Percentiles rank a stretch among this genome's conserved stretches.
Conservation (phyloP, 495 filamentous ascomycete species). For the Podospora australis region DNA sequence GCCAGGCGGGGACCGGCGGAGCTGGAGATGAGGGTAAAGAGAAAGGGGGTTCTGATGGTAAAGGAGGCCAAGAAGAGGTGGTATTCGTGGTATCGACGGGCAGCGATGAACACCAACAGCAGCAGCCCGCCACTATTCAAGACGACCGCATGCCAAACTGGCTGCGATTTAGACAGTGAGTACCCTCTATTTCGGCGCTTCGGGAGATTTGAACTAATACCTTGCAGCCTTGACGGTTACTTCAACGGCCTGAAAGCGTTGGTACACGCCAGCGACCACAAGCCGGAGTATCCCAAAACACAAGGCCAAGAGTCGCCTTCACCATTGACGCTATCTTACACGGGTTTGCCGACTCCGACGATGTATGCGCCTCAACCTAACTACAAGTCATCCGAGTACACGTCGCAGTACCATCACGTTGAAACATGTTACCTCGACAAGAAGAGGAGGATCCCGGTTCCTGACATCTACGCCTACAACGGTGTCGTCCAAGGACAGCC, state of each 20-base stretch:
- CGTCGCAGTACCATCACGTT: conserved; percentile 53
- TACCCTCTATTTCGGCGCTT: background rate
- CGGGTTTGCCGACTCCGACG: conserved; percentile 45
- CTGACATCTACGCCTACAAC: conserved; percentile 58
- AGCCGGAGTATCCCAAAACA: conserved; percentile 65
- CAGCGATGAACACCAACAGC: background rate
- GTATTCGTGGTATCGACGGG: background rate
- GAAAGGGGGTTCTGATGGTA: background rate
- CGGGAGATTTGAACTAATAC: background rate
- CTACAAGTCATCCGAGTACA: conserved; percentile 55
- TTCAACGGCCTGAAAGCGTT: conserved; percentile 69
- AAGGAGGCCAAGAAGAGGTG: too few species aligned
- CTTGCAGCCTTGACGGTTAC: conserved; percentile 58
- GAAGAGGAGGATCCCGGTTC: conserved; percentile 53
- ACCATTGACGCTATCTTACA: conserved; percentile 26
- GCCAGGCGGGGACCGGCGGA: background rate
- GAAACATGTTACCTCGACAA: conserved; percentile 70
- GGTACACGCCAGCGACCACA: conserved; percentile 54
- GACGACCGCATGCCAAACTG: conserved; percentile 26
- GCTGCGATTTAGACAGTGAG: conserved; percentile 40
- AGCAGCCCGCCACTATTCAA: too few species aligned
- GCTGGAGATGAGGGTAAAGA: background rate
- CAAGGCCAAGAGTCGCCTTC: conserved; percentile 26
- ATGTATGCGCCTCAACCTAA: conserved; percentile 64
- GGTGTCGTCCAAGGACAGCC: conserved; percentile 76